These are phyloP conservation scores for Penicillium hesseltinei DNA, from an alignment of 2,329 filamentous ascomycete species.

Conservation along the genomic window DNA sequence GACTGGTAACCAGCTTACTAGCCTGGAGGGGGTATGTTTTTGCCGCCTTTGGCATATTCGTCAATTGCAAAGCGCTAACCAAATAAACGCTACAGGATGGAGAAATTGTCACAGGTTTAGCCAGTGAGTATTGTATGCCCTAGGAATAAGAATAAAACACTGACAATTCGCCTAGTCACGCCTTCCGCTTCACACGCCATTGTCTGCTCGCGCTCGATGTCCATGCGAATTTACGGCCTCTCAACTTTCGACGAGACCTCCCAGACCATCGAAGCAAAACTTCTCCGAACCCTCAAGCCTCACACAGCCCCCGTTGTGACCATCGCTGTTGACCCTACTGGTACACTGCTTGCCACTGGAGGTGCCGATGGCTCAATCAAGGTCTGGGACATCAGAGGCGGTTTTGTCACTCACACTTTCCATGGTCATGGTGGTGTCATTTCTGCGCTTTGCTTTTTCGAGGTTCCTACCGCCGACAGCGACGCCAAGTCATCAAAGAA, in stretches of 20 bases:
- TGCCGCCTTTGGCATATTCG: constrained; percentile 18
- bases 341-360: constrained; percentile 87
- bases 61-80: constrained; percentile 16
- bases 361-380: constrained; percentile 92
- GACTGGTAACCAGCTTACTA: constrained; percentile 76
- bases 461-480: constrained; percentile 55
- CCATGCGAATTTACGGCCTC: constrained; percentile 87
- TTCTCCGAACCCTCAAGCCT: constrained; percentile 80
- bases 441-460: constrained; percentile 89
- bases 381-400: constrained; percentile 89
- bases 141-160: neutral
- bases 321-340: constrained; percentile 77
- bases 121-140: constrained; percentile 34
- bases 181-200: constrained; percentile 85
- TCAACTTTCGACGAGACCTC: constrained; percentile 56
- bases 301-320: constrained; percentile 88
- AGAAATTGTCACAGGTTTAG: constrained; percentile 47
- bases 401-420: constrained; percentile 93
- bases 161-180: constrained; percentile 60
- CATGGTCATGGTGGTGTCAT: constrained; percentile 88
- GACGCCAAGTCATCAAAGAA: constrained; percentile 42
- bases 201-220: constrained; percentile 89
- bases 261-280: constrained; percentile 61
- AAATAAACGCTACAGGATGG: constrained; percentile 59
- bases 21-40: constrained; percentile 75